Conservation (phyloP, 805 yeast species). For the Nakazawaea wyomingensis region DNA sequence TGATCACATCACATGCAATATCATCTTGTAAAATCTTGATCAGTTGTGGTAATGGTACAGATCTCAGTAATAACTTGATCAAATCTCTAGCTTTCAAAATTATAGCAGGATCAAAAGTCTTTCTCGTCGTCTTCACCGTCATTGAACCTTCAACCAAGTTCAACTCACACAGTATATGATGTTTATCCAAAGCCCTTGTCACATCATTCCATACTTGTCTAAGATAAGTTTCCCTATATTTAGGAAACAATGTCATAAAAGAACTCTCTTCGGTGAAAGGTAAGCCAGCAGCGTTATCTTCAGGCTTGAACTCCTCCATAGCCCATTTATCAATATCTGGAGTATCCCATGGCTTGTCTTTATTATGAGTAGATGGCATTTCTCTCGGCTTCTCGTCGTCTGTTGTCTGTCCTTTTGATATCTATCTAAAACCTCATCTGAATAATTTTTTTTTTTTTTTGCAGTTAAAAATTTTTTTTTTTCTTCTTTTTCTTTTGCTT, state of each 20-base stretch:
- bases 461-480: slow-evolving; percentile 6
- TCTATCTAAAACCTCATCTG: neutral
- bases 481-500: neutral
- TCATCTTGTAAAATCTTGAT: slow-evolving; percentile 88
- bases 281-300: slow-evolving; percentile 79
- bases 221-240: slow-evolving; percentile 88
- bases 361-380: slow-evolving; percentile 91
- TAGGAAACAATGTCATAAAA: slow-evolving; percentile 92
- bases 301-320: slow-evolving; percentile 81
- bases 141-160: slow-evolving; percentile 95
- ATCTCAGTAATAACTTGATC: slow-evolving; percentile 87
- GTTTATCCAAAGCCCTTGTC: slow-evolving; percentile 67
- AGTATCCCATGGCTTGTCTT: slow-evolving; percentile 98
- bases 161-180: slow-evolving; percentile 75
- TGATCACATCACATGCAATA: slow-evolving; percentile 91
- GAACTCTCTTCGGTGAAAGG: slow-evolving; percentile 95
- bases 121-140: slow-evolving; percentile 94
- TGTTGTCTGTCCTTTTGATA: neutral
- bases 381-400: slow-evolving; percentile 3
- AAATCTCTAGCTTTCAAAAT: slow-evolving; percentile 92
- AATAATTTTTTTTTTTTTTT: neutral
- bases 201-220: slow-evolving; percentile 93
- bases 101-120: slow-evolving; percentile 91
- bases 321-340: slow-evolving; percentile 93
- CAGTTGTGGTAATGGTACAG: slow-evolving; percentile 97